Evolutionary conservation across 2,329 filamentous ascomycete genomes (phyloP), one percentile per base, ranked within the genome.

Genomic region (Phialophora verrucosa): DNA sequence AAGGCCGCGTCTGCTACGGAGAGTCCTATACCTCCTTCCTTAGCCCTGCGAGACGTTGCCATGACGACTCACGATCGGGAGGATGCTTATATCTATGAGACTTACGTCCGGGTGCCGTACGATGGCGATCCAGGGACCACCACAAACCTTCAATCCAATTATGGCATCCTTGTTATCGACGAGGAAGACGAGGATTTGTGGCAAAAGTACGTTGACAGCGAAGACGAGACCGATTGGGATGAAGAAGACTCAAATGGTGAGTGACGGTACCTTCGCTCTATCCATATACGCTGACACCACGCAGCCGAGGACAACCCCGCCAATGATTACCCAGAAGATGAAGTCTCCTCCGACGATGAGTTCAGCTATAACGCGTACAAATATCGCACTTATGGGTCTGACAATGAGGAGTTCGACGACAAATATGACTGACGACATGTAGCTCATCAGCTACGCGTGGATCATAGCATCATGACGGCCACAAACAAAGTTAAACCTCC

Each of bases 201-300:
- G 87, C 83, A 86, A 65, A 77, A 80, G 27, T 85, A 85, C 73
- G 79, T 83, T 4, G 80, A 82, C 63, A 80, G 84, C n/a, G 83
- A 85, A 14, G 82, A 84, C 12, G 77, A 78, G 17, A 84, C 83
- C 54, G 81, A 83, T 54, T 86, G 83, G 78, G 82, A 87, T 68
- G 86, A 82, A 38, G 87, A 88, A 65, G 86, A 89, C 70, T 86
- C 86, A 44, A 89, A 89, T 73, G 85, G 82, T 83, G 74, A 72
- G 76, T 57, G 53, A 20, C 49, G 44, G 35, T 23, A 27, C 14
- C 14, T 44, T 56, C 25, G 32, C 23, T 12, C 51, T 6, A 62
- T 23, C 63, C 42, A 49, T 27, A 50, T 23, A 25, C 11, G 63
- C 59, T 67, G 31, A 66, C 54, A 38, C 50, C 23, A 8, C 35